Evolutionary conservation across 225 moss, liverwort and hornwort species (phyloP).

Genomic region (Asterella californica): DNA sequence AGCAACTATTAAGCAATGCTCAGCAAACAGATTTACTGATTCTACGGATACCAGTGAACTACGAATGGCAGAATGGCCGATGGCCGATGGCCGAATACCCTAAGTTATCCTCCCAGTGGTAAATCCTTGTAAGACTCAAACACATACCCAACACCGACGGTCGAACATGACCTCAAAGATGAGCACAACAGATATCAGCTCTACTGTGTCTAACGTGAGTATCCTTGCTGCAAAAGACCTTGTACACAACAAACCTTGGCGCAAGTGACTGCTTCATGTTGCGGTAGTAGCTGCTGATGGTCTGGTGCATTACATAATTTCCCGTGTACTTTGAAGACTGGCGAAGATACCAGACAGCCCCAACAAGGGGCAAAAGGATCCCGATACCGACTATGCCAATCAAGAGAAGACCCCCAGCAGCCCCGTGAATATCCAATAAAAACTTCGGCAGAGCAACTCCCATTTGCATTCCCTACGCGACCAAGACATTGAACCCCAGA

Average conservation of each 20-base stretch:
- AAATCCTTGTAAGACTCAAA: background rate
- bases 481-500: background rate
- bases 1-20: background rate
- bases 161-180: background rate
- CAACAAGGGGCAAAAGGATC: constrained; percentile 81
- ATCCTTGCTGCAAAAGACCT: background rate
- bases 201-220: background rate
- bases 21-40: background rate
- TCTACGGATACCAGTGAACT: too few relatives aligned
- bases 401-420: constrained; percentile 78
- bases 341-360: constrained; percentile 85
- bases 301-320: constrained; percentile 99
- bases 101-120: background rate
- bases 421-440: constrained; percentile 91
- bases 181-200: background rate
- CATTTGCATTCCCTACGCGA: constrained; percentile 82
- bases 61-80: too few relatives aligned
- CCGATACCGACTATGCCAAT: constrained; percentile 86
- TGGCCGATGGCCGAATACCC: too few relatives aligned
- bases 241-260: constrained; percentile 50
- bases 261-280: constrained; percentile 98
- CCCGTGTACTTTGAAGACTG: constrained; percentile 96
- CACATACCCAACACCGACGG: background rate
- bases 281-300: constrained; percentile 68
- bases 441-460: constrained; percentile 92